Percentiles rank a stretch among this genome's conserved stretches.
Conservation (phyloP, 192 early-diverging fungal genomes). For the Borealophlyctis nickersoniae region DNA sequence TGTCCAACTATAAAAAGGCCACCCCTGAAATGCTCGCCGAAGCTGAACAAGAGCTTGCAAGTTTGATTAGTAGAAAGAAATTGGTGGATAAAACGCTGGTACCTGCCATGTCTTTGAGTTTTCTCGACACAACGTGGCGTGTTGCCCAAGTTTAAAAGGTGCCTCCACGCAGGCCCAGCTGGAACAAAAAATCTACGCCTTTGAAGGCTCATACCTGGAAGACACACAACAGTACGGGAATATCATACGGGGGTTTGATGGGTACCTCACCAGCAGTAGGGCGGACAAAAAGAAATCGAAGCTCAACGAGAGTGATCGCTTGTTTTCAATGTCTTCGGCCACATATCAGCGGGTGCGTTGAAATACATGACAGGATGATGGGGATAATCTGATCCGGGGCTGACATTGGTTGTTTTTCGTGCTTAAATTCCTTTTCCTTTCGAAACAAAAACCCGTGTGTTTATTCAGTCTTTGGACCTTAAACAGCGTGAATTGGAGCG, state of each 20-base stretch:
- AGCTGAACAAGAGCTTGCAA: slow-evolving; percentile 72
- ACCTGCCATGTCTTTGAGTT: slow-evolving; percentile 8
- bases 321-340: slow-evolving; percentile 77
- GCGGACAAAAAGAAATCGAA: slow-evolving; percentile 60
- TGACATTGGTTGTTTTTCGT: background rate
- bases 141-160: background rate
- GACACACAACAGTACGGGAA: slow-evolving; percentile 81
- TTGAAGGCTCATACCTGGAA: slow-evolving; percentile 88
- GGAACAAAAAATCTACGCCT: slow-evolving; percentile 77
- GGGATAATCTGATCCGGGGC: background rate
- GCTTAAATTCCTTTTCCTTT: background rate
- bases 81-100: slow-evolving; percentile 75
- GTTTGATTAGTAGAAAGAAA: slow-evolving; percentile 74
- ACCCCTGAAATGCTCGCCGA: slow-evolving; percentile 44
- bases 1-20: no score
- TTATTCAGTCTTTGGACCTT: background rate
- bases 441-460: background rate
- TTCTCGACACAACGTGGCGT: background rate
- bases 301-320: slow-evolving; percentile 74
- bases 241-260: slow-evolving; percentile 85
- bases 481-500: no score
- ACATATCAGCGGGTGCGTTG: slow-evolving; percentile 38
- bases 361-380: no score
- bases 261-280: slow-evolving; percentile 64
- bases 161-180: slow-evolving; percentile 50